Evolutionary conservation across 257 asterid genomes (phyloP), one percentile per base, ranked within the genome.

Genomic region (Gentiana straminea): DNA sequence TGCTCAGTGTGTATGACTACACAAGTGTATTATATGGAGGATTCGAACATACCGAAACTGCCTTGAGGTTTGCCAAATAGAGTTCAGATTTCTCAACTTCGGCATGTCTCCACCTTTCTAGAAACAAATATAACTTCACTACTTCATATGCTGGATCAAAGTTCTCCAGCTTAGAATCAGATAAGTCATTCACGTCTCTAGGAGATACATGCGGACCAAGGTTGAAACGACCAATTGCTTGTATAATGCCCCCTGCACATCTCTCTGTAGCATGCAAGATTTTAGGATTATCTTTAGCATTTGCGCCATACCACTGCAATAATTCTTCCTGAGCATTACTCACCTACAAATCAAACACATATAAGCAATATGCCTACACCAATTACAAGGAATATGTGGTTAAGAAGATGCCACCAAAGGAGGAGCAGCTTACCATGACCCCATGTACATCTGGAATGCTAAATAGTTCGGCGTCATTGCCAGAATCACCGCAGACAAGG

Each of bases 401-500:
- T 41, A 63, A 13, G 59, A 58, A 43, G 36, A 55, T 57, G 52
- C 53, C 46, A 63, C 48, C 52, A 55, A 66, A 53, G 57, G 52
- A 41, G 58, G 54, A 50, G 62, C 35, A 39, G 69, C 95, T 68
- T 49, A 92, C 99, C 99, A 92, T 92, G 72, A 89, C 95, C 46
- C 99, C 99, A 64, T 88, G 73, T 36, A 87, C 94, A 35, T 80
- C 97, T 33, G 99, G 94, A 61, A 92, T 83, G 64, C 80, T 85
- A 59, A 88, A 92, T 51, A 92, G 68, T 45, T 92, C 99, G 33
- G 99, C 97, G 63, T 88, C 99, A 67, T 92, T 92, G 60, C 99
- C 99, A 7, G 99, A 92, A 73, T 92, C 99, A 33, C 99, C 95
- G 57, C 97, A 92, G 60, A 78, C 99, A 73, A 92, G 94, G 15